These are phyloP conservation scores for Fusarium lateritium DNA, from an alignment of 2,329 filamentous ascomycete species.

Conservation along the genomic window DNA sequence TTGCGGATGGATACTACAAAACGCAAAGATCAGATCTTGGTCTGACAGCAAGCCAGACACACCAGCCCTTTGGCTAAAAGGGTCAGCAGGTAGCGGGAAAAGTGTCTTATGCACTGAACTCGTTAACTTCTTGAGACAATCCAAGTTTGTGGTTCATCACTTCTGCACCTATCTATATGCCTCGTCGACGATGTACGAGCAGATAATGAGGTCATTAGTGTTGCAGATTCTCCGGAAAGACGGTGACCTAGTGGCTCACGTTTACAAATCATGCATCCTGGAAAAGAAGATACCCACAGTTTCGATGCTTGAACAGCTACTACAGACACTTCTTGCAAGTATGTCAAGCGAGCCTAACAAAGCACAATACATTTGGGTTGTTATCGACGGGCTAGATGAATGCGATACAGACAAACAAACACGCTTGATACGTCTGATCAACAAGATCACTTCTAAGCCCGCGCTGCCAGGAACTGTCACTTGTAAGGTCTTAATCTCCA, in stretches of 20 bases:
- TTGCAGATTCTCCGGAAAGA: conserved; percentile 23
- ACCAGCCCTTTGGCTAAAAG: conserved; percentile 24
- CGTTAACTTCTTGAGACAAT: conserved; percentile 25
- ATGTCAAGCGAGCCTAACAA: conserved; percentile 2
- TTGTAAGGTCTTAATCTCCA: conserved; percentile 31
- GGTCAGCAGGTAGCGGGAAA: conserved; percentile 29
- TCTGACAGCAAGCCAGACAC: conserved; percentile 5
- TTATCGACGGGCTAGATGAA: conserved; percentile 36
- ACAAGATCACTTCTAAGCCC: conserved; percentile 8
- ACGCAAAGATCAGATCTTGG: conserved; percentile 15
- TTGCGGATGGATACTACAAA: conserved; percentile 29
- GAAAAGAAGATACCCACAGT: conserved; percentile 21
- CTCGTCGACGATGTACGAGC: conserved; percentile 18
- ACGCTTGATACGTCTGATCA: conserved; percentile 13
- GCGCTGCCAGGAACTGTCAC: background rate
- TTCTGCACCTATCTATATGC: conserved; percentile 27
- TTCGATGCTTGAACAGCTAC: conserved; percentile 1
- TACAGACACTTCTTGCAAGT: conserved; percentile 12
- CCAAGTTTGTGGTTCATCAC: conserved; percentile 2
- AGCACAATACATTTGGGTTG: conserved; percentile 13
- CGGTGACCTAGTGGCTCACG: conserved; percentile 19
- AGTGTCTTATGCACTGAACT: conserved; percentile 34
- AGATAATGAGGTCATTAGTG: conserved; percentile 20
- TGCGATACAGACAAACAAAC: conserved; percentile 22
- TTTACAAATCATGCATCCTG: conserved; percentile 23